These are phyloP conservation scores for Carex myosuroides DNA, from an alignment of 176 grass and related monocot species.

Conservation along the genomic window DNA sequence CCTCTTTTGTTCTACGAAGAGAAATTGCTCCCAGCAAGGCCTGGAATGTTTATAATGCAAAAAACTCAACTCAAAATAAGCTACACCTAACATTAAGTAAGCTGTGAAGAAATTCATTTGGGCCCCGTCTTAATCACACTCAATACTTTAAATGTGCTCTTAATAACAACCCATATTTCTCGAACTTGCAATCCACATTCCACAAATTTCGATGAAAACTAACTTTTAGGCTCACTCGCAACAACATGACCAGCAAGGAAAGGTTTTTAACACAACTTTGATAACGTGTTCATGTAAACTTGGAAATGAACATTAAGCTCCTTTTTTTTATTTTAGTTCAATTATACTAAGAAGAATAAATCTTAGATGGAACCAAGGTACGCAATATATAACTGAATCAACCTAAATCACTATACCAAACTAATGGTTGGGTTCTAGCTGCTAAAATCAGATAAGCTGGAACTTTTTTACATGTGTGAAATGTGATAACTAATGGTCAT, in stretches of 20 bases:
- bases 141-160: neutral
- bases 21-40: constrained; percentile 80
- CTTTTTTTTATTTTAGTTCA: neutral
- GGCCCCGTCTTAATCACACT: neutral
- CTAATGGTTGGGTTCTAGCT: neutral
- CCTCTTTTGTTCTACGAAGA: constrained; percentile 70
- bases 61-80: neutral
- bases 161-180: neutral
- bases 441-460: neutral
- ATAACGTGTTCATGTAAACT: neutral
- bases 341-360: neutral
- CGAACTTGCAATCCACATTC: neutral
- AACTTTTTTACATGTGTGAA: neutral
- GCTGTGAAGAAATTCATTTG: neutral
- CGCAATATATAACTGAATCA: neutral
- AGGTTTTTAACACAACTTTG: neutral
- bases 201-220: too few species aligned
- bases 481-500: neutral
- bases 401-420: neutral
- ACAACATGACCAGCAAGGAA: neutral
- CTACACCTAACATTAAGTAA: neutral
- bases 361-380: neutral
- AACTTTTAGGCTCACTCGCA: neutral
- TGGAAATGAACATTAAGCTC: neutral
- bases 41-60: constrained; percentile 29